Conservation (phyloP, 306 rosid genomes). For the Arachis hypogaea region DNA sequence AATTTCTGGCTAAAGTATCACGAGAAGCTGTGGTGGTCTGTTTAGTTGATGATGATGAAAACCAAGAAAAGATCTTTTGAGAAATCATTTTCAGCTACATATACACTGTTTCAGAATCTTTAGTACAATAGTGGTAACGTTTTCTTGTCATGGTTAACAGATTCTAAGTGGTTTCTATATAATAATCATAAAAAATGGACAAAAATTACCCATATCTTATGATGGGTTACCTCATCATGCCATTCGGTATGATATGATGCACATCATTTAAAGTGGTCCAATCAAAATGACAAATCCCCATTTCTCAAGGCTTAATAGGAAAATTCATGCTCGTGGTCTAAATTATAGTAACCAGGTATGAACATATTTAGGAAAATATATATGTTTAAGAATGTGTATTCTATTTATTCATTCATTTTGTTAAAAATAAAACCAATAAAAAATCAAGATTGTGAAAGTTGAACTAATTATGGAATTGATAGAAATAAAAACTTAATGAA, state of each 20-base stretch:
- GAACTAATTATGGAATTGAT: too few species aligned
- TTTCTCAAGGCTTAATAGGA: constrained; percentile 13
- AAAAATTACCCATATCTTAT: constrained; percentile 30
- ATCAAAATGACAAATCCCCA: neutral
- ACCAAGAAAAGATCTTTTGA: neutral
- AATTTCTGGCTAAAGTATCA: constrained; percentile 50
- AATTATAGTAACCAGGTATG: neutral
- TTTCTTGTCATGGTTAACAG: constrained; percentile 5
- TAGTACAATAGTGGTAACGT: constrained; percentile 24
- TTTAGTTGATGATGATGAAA: constrained; percentile 52
- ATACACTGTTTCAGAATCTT: constrained; percentile 43
- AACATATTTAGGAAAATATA: too few species aligned
- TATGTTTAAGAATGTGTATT: too few species aligned
- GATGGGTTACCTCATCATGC: constrained; percentile 32
- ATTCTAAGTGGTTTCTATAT: neutral
- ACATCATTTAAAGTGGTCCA: constrained; percentile 40
- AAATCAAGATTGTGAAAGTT: too few species aligned
- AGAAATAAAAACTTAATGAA: too few species aligned
- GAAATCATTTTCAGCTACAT: constrained; percentile 11
- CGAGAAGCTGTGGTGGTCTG: constrained; percentile 66
- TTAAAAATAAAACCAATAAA: too few species aligned
- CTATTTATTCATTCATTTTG: too few species aligned
- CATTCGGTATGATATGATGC: constrained; percentile 26
- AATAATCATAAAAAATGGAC: neutral
- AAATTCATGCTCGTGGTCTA: neutral